These are phyloP conservation scores for Saraca asoca DNA, from an alignment of 331 rosid species.

Conservation along the genomic window DNA sequence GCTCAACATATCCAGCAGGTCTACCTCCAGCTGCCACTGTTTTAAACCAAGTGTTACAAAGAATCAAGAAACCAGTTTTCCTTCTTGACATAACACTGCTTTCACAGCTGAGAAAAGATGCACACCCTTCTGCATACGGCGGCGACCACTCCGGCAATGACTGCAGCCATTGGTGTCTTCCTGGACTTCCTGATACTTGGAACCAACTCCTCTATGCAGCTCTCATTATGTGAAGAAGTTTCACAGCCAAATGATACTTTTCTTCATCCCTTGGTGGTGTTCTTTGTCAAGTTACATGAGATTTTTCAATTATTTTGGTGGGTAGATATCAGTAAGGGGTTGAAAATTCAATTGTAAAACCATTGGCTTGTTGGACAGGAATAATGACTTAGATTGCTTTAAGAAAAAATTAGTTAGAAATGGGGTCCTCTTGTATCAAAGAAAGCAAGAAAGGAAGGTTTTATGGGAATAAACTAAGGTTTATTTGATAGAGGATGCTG, in stretches of 20 bases:
- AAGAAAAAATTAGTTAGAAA: constrained; percentile 2
- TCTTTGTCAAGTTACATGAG: constrained; percentile 3
- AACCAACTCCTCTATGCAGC: constrained; percentile 57
- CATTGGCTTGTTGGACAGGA: constrained; percentile 24
- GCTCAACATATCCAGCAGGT: constrained; percentile 74
- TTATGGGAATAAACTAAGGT: background rate
- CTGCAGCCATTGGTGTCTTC: constrained; percentile 66
- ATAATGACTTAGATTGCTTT: constrained; percentile 21
- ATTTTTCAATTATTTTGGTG: constrained; percentile 27
- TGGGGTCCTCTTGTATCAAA: constrained; percentile 10
- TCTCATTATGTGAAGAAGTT: constrained; percentile 38
- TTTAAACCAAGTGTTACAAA: constrained; percentile 56
- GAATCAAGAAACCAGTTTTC: constrained; percentile 48
- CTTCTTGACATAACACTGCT: constrained; percentile 66
- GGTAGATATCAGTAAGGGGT: constrained; percentile 22
- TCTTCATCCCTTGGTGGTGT: too few species aligned
- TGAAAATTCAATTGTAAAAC: constrained; percentile 35
- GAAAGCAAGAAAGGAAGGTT: background rate
- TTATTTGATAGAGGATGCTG: background rate
- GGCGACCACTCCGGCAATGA: constrained; percentile 49
- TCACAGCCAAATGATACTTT: too few species aligned
- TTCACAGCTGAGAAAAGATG: constrained; percentile 61
- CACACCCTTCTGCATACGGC: constrained; percentile 55
- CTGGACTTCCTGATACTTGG: constrained; percentile 74
- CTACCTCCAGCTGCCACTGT: constrained; percentile 65